phyloP scores from a whole-genome alignment of 106 monocot species.

The Posidonia australis region DNA sequence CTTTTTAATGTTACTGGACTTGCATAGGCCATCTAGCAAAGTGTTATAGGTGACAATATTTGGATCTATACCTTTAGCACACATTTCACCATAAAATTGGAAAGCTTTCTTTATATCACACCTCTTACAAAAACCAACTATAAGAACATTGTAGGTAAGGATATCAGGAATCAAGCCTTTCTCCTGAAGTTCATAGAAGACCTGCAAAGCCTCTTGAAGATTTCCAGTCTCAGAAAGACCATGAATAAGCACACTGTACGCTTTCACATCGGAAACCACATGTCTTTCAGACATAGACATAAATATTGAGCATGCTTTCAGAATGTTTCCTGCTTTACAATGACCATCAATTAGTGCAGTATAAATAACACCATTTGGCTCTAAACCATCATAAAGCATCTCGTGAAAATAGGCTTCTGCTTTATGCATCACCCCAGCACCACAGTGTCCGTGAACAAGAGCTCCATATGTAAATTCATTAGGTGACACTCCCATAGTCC shows the following conservation, averaged over 20 bases:
- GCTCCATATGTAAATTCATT: constrained; percentile 60
- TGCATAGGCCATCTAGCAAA: constrained; percentile 61
- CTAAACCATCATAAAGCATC: constrained; percentile 52
- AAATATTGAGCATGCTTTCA: constrained; percentile 37
- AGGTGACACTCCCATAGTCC: constrained; percentile 37
- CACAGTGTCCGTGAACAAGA: constrained; percentile 52
- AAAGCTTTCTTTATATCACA: constrained; percentile 46
- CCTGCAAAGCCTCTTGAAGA: constrained; percentile 49
- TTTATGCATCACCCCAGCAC: constrained; percentile 43
- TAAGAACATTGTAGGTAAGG: constrained; percentile 52
- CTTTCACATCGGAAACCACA: constrained; percentile 49
- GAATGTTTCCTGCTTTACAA: constrained; percentile 35
- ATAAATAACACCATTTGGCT: constrained; percentile 54
- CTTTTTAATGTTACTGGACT: constrained; percentile 41
- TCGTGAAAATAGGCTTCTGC: constrained; percentile 47
- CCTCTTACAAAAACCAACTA: constrained; percentile 51
- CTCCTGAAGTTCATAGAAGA: constrained; percentile 43
- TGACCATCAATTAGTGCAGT: constrained; percentile 60
- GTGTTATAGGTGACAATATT: constrained; percentile 63
- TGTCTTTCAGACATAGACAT: constrained; percentile 34
- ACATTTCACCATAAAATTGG: constrained; percentile 47
- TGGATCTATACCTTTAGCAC: constrained; percentile 42
- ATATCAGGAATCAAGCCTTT: constrained; percentile 55
- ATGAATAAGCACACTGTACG: constrained; percentile 61
- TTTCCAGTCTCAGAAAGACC: constrained; percentile 46